Base-by-base conservation (phyloP, 495 filamentous ascomycete species). In the Penicillium dipodomyicola region DNA sequence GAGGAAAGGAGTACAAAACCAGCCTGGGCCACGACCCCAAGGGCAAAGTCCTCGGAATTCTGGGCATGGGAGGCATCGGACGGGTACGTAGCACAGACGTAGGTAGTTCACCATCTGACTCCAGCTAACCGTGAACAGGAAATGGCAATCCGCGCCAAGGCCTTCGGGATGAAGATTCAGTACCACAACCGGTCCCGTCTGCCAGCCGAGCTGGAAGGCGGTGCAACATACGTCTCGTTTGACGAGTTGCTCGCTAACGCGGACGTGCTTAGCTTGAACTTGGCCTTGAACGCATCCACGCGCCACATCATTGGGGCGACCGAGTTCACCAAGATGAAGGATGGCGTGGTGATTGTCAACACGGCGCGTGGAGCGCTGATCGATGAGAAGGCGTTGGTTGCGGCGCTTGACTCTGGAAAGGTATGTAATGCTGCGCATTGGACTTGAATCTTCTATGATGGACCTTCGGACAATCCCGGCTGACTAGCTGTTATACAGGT, bases 31-130 rank as follows among this genome's bases (percentile, higher is more conserved):
- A 82, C 57, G 87, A 90, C 61, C 90, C 90, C 8, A 74, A 84
- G 56, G 82, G 80, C 14, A 92, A 92, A 67, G 74, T 80, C 1
- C 78, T 95, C 0, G 91, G 90, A 19, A 85, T 96, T 61, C 80
- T 94, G 61, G 91, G 91, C 2, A 92, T 92, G 82, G 91, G 91
- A 27, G 91, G 90, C 35, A 95, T 95, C 51, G 90, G 88, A 43
- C 65, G 75, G 50, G 76, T 78, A 69, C 8, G 45, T 48, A 59
- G 65, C 40, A 20, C 39, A 51, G 15, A 15, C 39, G 15, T 7
- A 29, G 30, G 30, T 7, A 43, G 9, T n/a, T 10, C 7, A 12
- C 11, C 20, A 49, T 25, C 29, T 3, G 23, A 33, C 4, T 10
- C 12, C 23, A 27, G 15, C 32, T 54, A 7, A 54, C 43, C 4